Evolutionary conservation across 2,329 filamentous ascomycete genomes (phyloP).

Genomic region (Corinectria fuckeliana): DNA sequence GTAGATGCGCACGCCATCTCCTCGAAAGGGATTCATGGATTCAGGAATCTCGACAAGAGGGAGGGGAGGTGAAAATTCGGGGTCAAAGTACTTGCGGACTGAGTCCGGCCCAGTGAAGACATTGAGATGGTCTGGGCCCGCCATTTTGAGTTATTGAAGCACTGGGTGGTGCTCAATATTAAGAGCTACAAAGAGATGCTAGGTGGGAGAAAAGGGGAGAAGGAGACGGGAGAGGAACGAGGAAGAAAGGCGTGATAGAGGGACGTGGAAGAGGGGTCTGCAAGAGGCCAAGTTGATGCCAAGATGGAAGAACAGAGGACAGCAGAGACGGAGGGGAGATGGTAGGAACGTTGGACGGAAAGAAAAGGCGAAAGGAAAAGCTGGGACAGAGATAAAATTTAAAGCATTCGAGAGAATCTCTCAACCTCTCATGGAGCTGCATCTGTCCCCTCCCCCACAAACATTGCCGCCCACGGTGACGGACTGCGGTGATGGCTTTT

Average conservation of each 20-base stretch:
- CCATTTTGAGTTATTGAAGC: conserved; percentile 32
- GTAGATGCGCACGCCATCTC: conserved; percentile 66
- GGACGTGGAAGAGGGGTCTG: no score
- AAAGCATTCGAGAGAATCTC: background rate
- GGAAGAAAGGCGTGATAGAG: background rate
- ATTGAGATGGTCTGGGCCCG: conserved; percentile 47
- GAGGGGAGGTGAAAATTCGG: conserved; percentile 61
- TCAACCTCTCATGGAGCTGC: background rate
- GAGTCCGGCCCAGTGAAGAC: conserved; percentile 63
- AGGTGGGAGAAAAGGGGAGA: conserved; percentile 1
- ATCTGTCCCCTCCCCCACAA: background rate
- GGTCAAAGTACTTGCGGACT: conserved; percentile 63
- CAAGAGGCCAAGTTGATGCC: background rate
- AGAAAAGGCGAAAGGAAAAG: background rate
- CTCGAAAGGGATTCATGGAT: conserved; percentile 60
- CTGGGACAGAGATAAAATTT: conserved; percentile 3
- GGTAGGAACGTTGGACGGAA: background rate
- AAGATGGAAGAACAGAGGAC: conserved; percentile 1
- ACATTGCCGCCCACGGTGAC: background rate
- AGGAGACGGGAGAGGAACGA: background rate
- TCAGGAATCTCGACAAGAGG: conserved; percentile 66
- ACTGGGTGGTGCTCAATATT: conserved; percentile 5
- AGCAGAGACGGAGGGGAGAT: background rate
- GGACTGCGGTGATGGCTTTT: background rate
- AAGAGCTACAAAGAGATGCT: background rate